Evolutionary conservation across 106 monocot genomes (phyloP), one percentile per base, ranked within the genome.

Genomic region (Dioscorea alata): DNA sequence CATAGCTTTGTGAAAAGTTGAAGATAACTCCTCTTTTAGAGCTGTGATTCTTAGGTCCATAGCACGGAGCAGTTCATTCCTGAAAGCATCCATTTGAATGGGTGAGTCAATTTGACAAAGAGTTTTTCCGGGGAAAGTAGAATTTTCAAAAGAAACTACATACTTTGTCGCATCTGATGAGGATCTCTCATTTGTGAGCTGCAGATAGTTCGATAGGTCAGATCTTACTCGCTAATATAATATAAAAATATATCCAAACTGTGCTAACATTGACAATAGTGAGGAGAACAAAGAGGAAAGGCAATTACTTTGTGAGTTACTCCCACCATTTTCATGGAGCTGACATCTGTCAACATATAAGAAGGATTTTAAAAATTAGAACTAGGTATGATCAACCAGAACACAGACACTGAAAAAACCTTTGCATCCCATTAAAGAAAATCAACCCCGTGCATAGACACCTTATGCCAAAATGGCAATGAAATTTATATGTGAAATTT

Each of bases 101-200:
- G 53, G 51, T 81, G n/a, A 81, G 25, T 42, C 10, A 10, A 63
- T 31, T 71, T 31, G 31, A 57, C 25, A 50, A 67, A 70, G 25
- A 68, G 20, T 22, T 18, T 5, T 57, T 18, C 13, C 2, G 15
- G 4, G 23, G 33, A 23, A 53, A 63, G 34, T 32, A 71, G 20
- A 42, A 53, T 18, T 33, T 52, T 16, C 0, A 63, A 61, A 62
- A 64, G 19, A 70, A 69, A 33, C 23, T 58, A 23, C 61, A 76
- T 82, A 94, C 94, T 91, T 91, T 63, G 94, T 91, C 66, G 79
- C 74, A 75, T 94, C 88, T 49, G 83, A 94, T 68, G 87, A 83
- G 54, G 78, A 57, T 23, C 76, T 74, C 15, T 84, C 88, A 71
- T 71, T 69, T 70, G 82, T 86, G 28, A 70, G 62, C 85, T 90